Evolutionary conservation across 73 alveolate genomes (phyloP), one percentile per base, ranked within the genome.

Genomic region (Paramecium biaurelia): DNA sequence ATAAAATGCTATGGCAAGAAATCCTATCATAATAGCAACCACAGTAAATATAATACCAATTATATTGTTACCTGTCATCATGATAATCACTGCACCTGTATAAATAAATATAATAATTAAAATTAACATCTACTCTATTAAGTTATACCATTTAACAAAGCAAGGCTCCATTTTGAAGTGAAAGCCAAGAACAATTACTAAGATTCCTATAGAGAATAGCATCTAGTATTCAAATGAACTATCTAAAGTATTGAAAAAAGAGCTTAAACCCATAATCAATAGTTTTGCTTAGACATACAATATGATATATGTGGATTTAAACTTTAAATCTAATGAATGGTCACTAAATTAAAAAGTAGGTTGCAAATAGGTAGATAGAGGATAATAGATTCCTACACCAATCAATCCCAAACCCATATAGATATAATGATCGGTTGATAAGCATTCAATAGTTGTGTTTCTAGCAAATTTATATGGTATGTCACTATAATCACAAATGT

Each of bases 281-380:
- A 79, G 37, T 45, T 79, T 79, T 12, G 56, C 70, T 45, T 79
- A 79, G 21, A 47, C 74, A 43, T 41, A 79, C 5, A 79, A 3
- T 42, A 79, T 34, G 7, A 43, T 37, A 18, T 43, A 79, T 10
- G 70, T 79, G 12, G 90, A 79, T 43, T 79, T 79, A 79, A 3
- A 79, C 37, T 79, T 79, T 7, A 79, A 79, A 79, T 79, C 74
- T 26, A 79, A 45, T 30, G 90, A 43, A 20, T 79, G 70, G 43
- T 79, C 90, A 43, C 41, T 41, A 24, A 42, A 79, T 21, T 79
- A 45, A 45, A 79, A 79, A 12, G 41, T 43, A 7, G 90, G 90
- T 41, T 79, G 23, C 18, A 79, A 43, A 47, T 43, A 79, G 4
- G 90, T 43, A 0, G 90, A 42, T 1, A 79, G 30, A 38, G 90